Conservation (phyloP, 2,329 filamentous ascomycete genomes). For the Cordyceps tenuipes region DNA sequence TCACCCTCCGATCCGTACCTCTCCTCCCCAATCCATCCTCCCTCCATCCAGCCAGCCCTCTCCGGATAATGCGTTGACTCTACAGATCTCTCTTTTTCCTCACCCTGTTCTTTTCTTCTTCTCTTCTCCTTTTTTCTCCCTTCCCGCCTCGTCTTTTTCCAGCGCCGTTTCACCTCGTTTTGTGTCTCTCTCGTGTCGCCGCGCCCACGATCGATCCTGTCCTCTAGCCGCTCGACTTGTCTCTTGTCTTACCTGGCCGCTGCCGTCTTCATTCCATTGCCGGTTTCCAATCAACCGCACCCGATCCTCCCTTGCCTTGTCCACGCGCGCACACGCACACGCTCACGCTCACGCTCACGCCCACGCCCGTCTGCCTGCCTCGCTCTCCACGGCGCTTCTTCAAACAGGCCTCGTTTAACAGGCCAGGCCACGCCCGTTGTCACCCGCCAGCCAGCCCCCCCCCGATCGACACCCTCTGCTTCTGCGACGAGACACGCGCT, state of each 20-base stretch:
- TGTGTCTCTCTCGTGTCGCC: background rate
- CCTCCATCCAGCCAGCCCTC: too few relatives aligned
- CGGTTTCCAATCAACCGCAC: conserved; percentile 12
- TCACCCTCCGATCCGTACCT: background rate
- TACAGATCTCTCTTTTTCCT: background rate
- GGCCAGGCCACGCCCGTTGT: background rate
- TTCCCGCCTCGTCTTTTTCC: background rate
- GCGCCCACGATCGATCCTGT: background rate
- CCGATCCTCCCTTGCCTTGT: conserved; percentile 12
- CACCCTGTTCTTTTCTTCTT: background rate
- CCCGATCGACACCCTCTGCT: background rate
- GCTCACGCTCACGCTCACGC: too few relatives aligned
- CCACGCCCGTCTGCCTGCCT: background rate
- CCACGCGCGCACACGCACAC: too few relatives aligned
- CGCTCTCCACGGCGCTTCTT: background rate
- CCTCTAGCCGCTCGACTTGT: conserved; percentile 12
- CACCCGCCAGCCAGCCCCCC: background rate
- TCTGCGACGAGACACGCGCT: conserved; percentile 6
- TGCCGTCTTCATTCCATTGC: conserved; percentile 19
- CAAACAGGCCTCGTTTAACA: background rate
- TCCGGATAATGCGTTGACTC: conserved; percentile 8
- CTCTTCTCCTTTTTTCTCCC: background rate
- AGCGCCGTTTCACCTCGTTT: conserved; percentile 15
- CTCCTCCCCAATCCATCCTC: background rate
- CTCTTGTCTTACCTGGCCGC: conserved; percentile 17